Evolutionary conservation across 148 eudicot species (phyloP).

Genomic region (Persicaria tinctoria): DNA sequence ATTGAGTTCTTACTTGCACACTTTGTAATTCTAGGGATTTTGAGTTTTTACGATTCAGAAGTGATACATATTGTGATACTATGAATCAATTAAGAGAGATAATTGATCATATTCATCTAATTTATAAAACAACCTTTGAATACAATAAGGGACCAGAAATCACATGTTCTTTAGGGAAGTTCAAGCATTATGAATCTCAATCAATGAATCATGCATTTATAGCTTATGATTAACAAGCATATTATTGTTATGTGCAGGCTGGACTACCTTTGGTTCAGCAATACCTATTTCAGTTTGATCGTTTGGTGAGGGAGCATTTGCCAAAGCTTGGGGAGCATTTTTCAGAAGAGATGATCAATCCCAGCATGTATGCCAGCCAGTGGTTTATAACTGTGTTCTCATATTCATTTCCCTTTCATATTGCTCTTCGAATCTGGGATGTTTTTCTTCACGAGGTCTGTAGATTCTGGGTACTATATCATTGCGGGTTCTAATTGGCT

Average conservation of each 20-base stretch:
- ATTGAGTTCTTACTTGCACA: neutral
- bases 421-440: conserved; percentile 97
- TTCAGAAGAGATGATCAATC: conserved; percentile 88
- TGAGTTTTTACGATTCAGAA: neutral
- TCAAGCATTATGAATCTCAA: neutral
- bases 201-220: neutral
- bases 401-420: conserved; percentile 92
- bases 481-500: neutral
- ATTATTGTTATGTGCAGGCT: conserved; percentile 38
- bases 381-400: conserved; percentile 99
- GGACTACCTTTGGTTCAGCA: conserved; percentile 97
- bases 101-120: neutral
- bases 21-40: neutral
- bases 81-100: neutral
- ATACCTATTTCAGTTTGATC: conserved; percentile 86
- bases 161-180: neutral
- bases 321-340: conserved; percentile 98
- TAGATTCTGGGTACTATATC: conserved; percentile 9
- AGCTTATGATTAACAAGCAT: neutral
- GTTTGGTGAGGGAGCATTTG: conserved; percentile 62
- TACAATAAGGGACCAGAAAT: neutral
- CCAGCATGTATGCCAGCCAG: conserved; percentile 99
- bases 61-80: neutral
- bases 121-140: neutral
- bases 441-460: conserved; percentile 91